These are phyloP conservation scores for Cyclocybe aegerita DNA, from an alignment of 768 basidiomycete genomes.

Conservation along the genomic window DNA sequence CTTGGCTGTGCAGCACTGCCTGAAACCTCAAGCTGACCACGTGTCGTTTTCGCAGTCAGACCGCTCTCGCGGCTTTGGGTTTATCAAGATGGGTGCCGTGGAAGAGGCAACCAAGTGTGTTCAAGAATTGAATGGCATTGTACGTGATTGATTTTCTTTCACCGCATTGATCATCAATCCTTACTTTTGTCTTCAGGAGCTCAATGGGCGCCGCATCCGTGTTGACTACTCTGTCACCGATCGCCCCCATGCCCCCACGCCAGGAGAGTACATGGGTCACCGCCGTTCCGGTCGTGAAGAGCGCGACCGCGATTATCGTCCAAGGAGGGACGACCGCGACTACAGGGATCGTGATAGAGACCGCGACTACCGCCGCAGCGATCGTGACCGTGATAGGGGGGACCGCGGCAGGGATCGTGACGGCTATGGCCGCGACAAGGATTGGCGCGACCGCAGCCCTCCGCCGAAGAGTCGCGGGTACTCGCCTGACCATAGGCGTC, in stretches of 20 bases:
- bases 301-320: slow-evolving; percentile 35
- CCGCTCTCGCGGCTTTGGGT: slow-evolving; percentile 96
- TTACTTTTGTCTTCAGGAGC: slow-evolving; percentile 52
- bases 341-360: slow-evolving; percentile 40
- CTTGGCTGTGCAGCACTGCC: neutral
- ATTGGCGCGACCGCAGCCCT: slow-evolving; percentile 79
- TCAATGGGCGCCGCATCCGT: slow-evolving; percentile 94
- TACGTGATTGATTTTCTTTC: slow-evolving; percentile 37
- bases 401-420: slow-evolving; percentile 59
- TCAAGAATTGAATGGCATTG: slow-evolving; percentile 88
- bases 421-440: slow-evolving; percentile 69
- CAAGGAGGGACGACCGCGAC: slow-evolving; percentile 36
- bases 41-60: slow-evolving; percentile 59
- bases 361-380: slow-evolving; percentile 33
- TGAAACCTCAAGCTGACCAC: slow-evolving; percentile 9
- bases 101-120: slow-evolving; percentile 90
- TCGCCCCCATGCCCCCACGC: slow-evolving; percentile 92
- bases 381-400: slow-evolving; percentile 42
- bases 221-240: slow-evolving; percentile 97
- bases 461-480: slow-evolving; percentile 62
- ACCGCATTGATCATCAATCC: neutral
- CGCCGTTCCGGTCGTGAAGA: slow-evolving; percentile 53
- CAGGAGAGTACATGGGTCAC: slow-evolving; percentile 97
- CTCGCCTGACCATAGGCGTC: slow-evolving; percentile 75
- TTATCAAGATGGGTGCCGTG: slow-evolving; percentile 89